A percentile compares a stretch with the other conserved stretches of the same genome.
These are phyloP conservation scores for Salix dunnii DNA, from an alignment of 345 rosid species.

Conservation along the genomic window DNA sequence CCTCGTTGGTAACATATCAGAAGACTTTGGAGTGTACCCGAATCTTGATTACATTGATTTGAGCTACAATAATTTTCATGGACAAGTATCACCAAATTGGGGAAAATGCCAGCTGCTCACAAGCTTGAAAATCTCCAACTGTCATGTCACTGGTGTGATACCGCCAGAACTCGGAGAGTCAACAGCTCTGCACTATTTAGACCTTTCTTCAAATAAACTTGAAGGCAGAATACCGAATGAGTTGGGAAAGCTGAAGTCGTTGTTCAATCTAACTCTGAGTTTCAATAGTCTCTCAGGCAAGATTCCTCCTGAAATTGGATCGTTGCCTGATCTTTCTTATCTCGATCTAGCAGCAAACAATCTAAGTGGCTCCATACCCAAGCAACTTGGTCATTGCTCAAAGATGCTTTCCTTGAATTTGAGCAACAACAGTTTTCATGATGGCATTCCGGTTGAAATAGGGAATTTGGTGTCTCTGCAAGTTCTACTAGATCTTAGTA, in stretches of 20 bases:
- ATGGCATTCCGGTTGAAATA: conserved; percentile 9
- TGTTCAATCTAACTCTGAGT: conserved; percentile 11
- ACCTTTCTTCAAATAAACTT: conserved; percentile 17
- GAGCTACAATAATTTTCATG: conserved; percentile 30
- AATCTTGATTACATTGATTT: conserved; percentile 27
- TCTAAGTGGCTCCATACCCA: conserved; percentile 27
- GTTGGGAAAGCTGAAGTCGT: conserved; percentile 2
- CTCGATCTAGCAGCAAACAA: conserved; percentile 28
- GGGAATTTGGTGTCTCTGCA: conserved; percentile 1
- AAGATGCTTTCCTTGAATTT: conserved; percentile 17
- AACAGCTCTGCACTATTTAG: conserved; percentile 8
- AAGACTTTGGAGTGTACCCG: conserved; percentile 23
- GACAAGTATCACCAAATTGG: conserved; percentile 33
- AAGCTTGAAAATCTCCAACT: conserved; percentile 25
- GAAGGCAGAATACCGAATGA: conserved; percentile 12
- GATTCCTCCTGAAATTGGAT: conserved; percentile 24
- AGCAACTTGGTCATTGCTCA: conserved; percentile 18
- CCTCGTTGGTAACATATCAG: conserved; percentile 24
- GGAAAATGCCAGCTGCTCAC: conserved; percentile 18
- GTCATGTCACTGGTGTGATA: conserved; percentile 20
- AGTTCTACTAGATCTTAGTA: conserved; percentile 7
- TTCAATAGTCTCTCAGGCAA: conserved; percentile 14
- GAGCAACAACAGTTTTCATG: conserved; percentile 10
- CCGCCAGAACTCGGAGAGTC: conserved; percentile 24
- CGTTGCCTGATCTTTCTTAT: conserved; percentile 14